Conservation (phyloP, 495 filamentous ascomycete species). For the Penicillium verhagenii region DNA sequence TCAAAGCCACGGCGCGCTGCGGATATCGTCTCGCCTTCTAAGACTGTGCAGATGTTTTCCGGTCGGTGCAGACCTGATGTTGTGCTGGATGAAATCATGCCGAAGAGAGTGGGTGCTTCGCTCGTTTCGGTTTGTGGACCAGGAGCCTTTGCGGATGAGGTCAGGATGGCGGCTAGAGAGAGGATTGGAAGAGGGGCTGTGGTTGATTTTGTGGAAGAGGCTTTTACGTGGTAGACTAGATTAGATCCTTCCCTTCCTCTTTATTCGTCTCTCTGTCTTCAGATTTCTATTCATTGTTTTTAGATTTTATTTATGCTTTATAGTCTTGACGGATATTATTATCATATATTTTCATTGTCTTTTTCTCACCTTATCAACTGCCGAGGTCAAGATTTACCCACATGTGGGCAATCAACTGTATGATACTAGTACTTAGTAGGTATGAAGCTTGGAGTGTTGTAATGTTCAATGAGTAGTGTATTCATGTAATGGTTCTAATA, state of each 20-base stretch:
- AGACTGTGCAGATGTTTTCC: slow-evolving; percentile 87
- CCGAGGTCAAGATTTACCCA: too few relatives aligned
- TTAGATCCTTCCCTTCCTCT: slow-evolving; percentile 4
- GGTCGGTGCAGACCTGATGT: slow-evolving; percentile 58
- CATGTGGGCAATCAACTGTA: too few relatives aligned
- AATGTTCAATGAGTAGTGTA: not conserved
- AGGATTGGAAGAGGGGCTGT: slow-evolving; percentile 62
- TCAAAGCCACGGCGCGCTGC: slow-evolving; percentile 61
- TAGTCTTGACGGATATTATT: too few relatives aligned
- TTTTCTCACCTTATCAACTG: not conserved
- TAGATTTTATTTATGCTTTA: not conserved
- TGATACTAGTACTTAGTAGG: too few relatives aligned
- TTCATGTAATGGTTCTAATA: not conserved
- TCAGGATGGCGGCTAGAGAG: slow-evolving; percentile 67
- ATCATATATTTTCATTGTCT: not conserved
- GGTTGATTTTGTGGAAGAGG: slow-evolving; percentile 92
- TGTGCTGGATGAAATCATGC: slow-evolving; percentile 76
- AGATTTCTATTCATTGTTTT: slow-evolving; percentile 4
- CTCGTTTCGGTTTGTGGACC: slow-evolving; percentile 87
- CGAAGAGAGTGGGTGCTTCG: slow-evolving; percentile 74
- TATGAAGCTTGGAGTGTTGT: too few relatives aligned
- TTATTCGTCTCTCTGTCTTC: not conserved
- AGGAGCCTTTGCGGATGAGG: slow-evolving; percentile 85
- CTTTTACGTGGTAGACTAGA: slow-evolving; percentile 69
- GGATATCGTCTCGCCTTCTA: slow-evolving; percentile 77